A percentile compares a stretch with the other conserved stretches of the same genome.
phyloP scores from a whole-genome alignment of 345 rosid species.

The Luvunga scandens region DNA sequence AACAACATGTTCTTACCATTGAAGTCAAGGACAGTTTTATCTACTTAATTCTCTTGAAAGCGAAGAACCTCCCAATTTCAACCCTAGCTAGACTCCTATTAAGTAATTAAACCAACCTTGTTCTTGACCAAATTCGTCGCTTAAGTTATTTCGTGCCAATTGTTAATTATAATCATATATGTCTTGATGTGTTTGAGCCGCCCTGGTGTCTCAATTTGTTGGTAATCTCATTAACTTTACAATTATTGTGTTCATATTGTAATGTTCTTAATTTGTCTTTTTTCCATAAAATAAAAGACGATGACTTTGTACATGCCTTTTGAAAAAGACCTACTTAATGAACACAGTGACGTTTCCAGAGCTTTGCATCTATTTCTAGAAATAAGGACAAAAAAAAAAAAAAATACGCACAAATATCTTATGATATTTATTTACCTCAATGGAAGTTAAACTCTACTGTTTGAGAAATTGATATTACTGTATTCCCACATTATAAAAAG shows the following conservation, averaged over 20 bases:
- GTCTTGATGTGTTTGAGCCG: background rate
- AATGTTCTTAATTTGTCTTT: background rate
- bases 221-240: background rate
- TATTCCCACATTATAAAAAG: too few species aligned
- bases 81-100: background rate
- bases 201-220: background rate
- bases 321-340: background rate
- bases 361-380: too few species aligned
- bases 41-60: slow-evolving; percentile 12
- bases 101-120: background rate
- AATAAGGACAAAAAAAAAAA: too few species aligned
- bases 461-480: too few species aligned
- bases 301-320: background rate
- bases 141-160: background rate
- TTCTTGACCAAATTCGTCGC: background rate
- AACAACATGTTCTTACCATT: background rate
- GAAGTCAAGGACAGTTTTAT: background rate
- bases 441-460: too few species aligned
- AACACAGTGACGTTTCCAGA: background rate
- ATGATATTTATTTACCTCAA: too few species aligned
- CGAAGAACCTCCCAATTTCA: slow-evolving; percentile 2
- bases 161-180: too few species aligned
- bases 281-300: background rate
- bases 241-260: too few species aligned
- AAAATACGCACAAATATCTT: too few species aligned